phyloP scores from a whole-genome alignment of 148 eudicot genomes.

The Vaccinium myrtillus region DNA sequence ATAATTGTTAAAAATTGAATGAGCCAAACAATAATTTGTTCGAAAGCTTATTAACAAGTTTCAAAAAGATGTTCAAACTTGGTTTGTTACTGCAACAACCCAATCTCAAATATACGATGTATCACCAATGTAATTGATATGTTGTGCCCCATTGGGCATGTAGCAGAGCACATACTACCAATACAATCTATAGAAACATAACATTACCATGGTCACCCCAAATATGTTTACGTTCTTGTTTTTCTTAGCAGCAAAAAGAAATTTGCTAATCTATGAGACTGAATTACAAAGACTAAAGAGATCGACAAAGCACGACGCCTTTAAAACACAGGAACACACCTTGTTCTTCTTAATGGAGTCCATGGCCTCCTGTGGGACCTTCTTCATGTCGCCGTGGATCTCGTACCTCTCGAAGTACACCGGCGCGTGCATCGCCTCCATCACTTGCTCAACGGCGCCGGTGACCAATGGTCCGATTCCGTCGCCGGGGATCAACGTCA shows the following conservation, averaged over 20 bases:
- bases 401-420: conserved; percentile 63
- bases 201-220: too few species aligned
- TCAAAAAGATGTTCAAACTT: too few species aligned
- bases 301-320: conserved; percentile 21
- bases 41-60: too few species aligned
- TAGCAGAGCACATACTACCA: too few species aligned
- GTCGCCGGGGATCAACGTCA: conserved; percentile 78
- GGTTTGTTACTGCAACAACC: too few species aligned
- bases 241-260: not conserved
- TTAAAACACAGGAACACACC: conserved; percentile 45
- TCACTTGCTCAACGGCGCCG: conserved; percentile 70
- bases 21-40: too few species aligned
- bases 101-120: too few species aligned
- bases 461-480: conserved; percentile 84
- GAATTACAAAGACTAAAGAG: not conserved
- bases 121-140: too few species aligned
- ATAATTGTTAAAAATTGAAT: too few species aligned
- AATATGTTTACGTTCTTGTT: not conserved
- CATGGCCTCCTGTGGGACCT: conserved; percentile 44
- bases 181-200: too few species aligned
- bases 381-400: conserved; percentile 62
- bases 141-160: too few species aligned
- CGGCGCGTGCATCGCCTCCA: conserved; percentile 83
- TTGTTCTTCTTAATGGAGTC: conserved; percentile 67
- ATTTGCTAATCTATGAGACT: not conserved